Evolutionary conservation across 2,329 filamentous ascomycete genomes (phyloP), one percentile per base, ranked within the genome.

Genomic region (Metarhizium brunneum): DNA sequence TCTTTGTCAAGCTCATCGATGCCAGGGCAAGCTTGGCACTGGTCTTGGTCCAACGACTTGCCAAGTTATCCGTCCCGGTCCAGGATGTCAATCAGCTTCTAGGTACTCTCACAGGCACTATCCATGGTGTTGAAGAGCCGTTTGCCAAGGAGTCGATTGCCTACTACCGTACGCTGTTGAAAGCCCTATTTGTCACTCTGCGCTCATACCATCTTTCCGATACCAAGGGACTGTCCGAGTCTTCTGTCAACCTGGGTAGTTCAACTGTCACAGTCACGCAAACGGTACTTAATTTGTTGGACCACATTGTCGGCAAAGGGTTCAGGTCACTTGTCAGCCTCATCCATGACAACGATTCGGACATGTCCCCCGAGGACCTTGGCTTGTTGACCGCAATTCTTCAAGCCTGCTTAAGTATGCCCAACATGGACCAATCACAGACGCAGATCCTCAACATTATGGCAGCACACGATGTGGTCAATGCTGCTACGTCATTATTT

Each of bases 361-460:
- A 63, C 25, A 64, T 71, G 18, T 82, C 85, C 53, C 88, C 91
- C 0, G 87, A 88, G 56, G 94, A 99, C 66, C 84, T 99, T 60
- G 87, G 86, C 3, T 83, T 97, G 47, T 73, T 99, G 48, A 96
- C 90, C 11, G 92, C 90, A 3, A 87, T 97, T 48, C 74, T 97
- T 42, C 92, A 96, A 70, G 88, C 87, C 36, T 87, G 89, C 62
- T 77, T 97, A 16, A 84, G 85, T 59, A 81, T 96, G 35, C 89
- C 90, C 0, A 85, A 86, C 50, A 85, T 90, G 57, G 83, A 88
- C 54, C 81, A 88, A 60, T 82, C 84, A 51, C 84, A 88, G 59
- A 77, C 81, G 14, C 86, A 90, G 62, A 81, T 92, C 42, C 78
- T 90, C 54, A 82, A 84, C 64, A 85, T 85, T 61, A 77, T 90